Percentiles rank a stretch among this genome's conserved stretches.
These are phyloP conservation scores for Eimeria zaria DNA, from an alignment of 169 alveolate genomes.

Conservation along the genomic window DNA sequence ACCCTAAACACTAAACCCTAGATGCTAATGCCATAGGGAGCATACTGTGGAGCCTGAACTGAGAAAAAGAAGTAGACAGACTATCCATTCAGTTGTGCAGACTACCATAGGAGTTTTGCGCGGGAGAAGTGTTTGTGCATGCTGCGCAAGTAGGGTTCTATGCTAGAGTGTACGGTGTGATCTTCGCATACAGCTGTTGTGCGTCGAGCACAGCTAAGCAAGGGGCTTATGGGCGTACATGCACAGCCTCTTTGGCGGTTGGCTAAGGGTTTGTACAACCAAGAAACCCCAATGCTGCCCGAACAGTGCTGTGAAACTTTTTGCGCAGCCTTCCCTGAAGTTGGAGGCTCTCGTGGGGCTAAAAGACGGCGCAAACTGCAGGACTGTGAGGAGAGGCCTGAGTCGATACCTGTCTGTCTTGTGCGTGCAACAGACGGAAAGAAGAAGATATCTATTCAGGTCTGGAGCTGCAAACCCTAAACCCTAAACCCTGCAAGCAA, in stretches of 20 bases:
- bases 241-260: neutral
- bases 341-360: constrained; percentile 35
- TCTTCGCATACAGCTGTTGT: neutral
- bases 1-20: constrained; percentile 7
- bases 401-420: constrained; percentile 29
- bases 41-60: no score
- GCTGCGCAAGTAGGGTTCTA: neutral
- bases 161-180: neutral
- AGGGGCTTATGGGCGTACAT: neutral
- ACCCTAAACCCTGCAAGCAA: no score
- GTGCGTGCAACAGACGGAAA: constrained; percentile 60
- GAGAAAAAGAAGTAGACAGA: neutral
- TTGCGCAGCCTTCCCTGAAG: constrained; percentile 48
- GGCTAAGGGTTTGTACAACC: neutral
- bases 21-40: neutral
- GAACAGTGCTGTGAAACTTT: neutral
- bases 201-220: neutral
- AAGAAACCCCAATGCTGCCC: no score
- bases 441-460: constrained; percentile 52
- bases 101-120: neutral
- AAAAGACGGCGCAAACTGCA: constrained; percentile 42
- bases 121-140: neutral
- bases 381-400: constrained; percentile 31
- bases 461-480: neutral
- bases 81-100: neutral